These are phyloP conservation scores for Discostella stelligera DNA, from an alignment of 352 stramenopile genomes.

Conservation along the genomic window DNA sequence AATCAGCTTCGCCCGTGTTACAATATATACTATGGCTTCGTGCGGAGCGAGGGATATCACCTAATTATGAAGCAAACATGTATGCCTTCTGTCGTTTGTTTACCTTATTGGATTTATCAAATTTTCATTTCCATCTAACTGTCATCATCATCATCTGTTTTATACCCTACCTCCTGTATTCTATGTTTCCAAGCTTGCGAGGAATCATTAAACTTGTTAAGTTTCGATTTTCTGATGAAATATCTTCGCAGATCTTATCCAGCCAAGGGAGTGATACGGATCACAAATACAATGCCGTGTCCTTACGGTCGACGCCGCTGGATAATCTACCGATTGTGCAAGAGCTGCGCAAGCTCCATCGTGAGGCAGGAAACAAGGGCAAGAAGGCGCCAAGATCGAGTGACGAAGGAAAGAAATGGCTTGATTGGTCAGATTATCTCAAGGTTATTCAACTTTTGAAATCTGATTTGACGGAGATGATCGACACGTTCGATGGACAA, in stretches of 20 bases:
- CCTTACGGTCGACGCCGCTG: slow-evolving; percentile 34
- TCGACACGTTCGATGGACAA: slow-evolving; percentile 37
- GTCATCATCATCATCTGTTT: background rate
- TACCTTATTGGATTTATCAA: background rate
- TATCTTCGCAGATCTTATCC: background rate
- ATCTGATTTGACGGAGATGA: slow-evolving; percentile 53
- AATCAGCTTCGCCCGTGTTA: slow-evolving; percentile 69
- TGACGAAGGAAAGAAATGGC: slow-evolving; percentile 81
- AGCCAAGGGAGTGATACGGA: background rate
- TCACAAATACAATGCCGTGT: slow-evolving; percentile 18
- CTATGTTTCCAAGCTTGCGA: slow-evolving; percentile 39
- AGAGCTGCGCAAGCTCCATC: slow-evolving; percentile 79
- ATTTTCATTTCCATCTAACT: background rate
- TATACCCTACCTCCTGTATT: background rate
- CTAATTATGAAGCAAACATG: slow-evolving; percentile 83
- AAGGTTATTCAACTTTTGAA: slow-evolving; percentile 67
- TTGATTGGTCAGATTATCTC: slow-evolving; percentile 80
- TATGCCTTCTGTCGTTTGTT: background rate
- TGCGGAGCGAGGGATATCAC: slow-evolving; percentile 58
- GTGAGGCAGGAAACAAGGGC: slow-evolving; percentile 67
- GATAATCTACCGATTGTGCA: slow-evolving; percentile 76
- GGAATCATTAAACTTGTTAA: slow-evolving; percentile 82
- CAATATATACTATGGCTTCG: slow-evolving; percentile 80
- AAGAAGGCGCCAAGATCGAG: slow-evolving; percentile 65
- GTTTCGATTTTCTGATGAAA: slow-evolving; percentile 73